Evolutionary conservation across 495 filamentous ascomycete genomes (phyloP), one percentile per base, ranked within the genome.

Genomic region (Penicillium parvum): DNA sequence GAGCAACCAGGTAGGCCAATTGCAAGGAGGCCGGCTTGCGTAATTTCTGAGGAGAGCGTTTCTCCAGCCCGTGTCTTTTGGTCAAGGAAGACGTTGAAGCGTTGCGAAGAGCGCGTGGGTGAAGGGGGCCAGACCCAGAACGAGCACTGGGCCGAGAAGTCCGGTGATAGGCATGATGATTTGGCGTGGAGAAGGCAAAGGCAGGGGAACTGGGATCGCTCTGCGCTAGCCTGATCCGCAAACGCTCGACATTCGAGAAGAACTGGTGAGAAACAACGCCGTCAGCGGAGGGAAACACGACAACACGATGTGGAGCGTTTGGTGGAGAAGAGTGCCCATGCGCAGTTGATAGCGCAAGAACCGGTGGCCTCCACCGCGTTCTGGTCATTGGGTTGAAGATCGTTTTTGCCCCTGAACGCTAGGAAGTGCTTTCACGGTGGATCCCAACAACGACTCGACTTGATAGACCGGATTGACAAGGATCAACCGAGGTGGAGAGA

Each of bases 171-270:
- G 10, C 53, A 55, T 57, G 32, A 38, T 44, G 26, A 45, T 50
- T 51, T 27, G 40, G 33, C 33, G 43, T 47, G 45, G 50, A 57
- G 53, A 19, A 32, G 16, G 40, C 23, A 44, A n/a, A n/a, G n/a
- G n/a, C n/a, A n/a, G 44, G 27, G 44, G 43, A 40, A 39, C 45
- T 34, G 37, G 50, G 55, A 65, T 57, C 52, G 45, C 42, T 54
- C 45, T 60, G 55, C 1, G 39, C 59, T 58, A 61, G 40, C 47
- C 60, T 58, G 21, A 63, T 59, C 32, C 63, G 63, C 47, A 63
- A 52, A 18, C 55, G 58, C 53, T 62, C 64, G 41, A 64, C 51
- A 57, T 68, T 71, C 53, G 62, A 68, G 57, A 69, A 68, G 53
- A 67, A 63, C 65, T 69, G 51, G 40, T 35, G 12, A 19, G 47